Base-by-base conservation (phyloP, 352 stramenopile genomes). In the Phytophthora crassamura region DNA sequence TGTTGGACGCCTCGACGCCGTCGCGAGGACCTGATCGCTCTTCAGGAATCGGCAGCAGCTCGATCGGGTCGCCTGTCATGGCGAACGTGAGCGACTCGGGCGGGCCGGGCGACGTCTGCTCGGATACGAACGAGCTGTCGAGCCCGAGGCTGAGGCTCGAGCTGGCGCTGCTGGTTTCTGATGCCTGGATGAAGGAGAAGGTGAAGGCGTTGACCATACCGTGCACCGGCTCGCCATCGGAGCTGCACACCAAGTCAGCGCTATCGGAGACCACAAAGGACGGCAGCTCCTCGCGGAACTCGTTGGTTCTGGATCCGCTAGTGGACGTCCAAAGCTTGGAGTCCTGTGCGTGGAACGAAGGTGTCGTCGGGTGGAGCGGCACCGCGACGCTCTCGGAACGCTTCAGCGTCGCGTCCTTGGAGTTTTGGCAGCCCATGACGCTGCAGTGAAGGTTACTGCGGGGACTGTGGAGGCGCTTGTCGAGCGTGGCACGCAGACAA, bases 151-250 rank as follows among this genome's bases (percentile, higher is more conserved):
- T 69, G 28, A 34, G n/a, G 7, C 41, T 60, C 35, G 66, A 70
- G 28, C 48, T 63, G 28, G 53, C 81, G 45, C 63, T 70, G 43
- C 66, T 78, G 32, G 60, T 39, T 41, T 82, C 75, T 15, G 72
- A 84, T 34, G 84, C 72, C 54, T 90, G 78, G 51, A 90, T 90
- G 61, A 89, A 90, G 34, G 82, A 90, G 64, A 90, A 90, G 9
- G 79, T 84, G 54, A 90, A 90, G 59, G 73, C 78, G 50, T 72
- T 70, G 33, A 88, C 74, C 56, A 90, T 73, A 32, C 73, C 79
- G 18, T 77, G 71, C 55, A 90, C 82, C 12, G 59, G 66, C 46
- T 90, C 82, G 55, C 80, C 80, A 63, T 87, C 79, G 9, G 81
- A 78, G 58, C 75, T 82, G n/a, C 74, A 58, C 30, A 82, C 70